phyloP scores from a whole-genome alignment of 2,329 filamentous ascomycete species.

The Beauveria rudraprayagi region DNA sequence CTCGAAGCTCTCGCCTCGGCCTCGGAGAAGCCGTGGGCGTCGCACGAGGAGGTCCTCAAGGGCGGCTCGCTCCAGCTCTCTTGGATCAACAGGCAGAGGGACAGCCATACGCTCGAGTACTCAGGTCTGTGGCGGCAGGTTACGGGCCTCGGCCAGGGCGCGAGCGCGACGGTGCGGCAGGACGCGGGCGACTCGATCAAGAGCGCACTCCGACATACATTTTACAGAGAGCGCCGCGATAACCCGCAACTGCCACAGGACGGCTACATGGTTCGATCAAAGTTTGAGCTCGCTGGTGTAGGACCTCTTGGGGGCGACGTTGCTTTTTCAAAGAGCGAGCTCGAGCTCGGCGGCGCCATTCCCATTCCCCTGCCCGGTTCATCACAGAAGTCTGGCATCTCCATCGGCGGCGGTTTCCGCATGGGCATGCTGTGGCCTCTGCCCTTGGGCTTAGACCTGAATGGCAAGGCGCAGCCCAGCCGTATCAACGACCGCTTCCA shows the following conservation, averaged over 20 bases:
- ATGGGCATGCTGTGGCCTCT: conserved; percentile 80
- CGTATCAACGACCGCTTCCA: conserved; percentile 92
- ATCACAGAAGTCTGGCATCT: conserved; percentile 65
- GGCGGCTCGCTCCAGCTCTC: conserved; percentile 69
- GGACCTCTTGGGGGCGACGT: conserved; percentile 82
- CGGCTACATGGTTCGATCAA: conserved; percentile 72
- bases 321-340: conserved; percentile 86
- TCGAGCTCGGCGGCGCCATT: conserved; percentile 70
- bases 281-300: conserved; percentile 78
- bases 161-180: conserved; percentile 71
- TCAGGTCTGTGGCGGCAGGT: conserved; percentile 80
- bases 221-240: conserved; percentile 72
- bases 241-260: conserved; percentile 74
- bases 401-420: conserved; percentile 73
- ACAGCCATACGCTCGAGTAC: conserved; percentile 73
- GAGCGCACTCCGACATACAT: conserved; percentile 75
- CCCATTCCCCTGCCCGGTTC: conserved; percentile 64
- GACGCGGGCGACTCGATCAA: conserved; percentile 91
- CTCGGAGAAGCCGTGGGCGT: conserved; percentile 86
- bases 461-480: conserved; percentile 53
- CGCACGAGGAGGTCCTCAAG: conserved; percentile 81
- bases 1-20: conserved; percentile 75
- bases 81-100: conserved; percentile 58
- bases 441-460: conserved; percentile 48
- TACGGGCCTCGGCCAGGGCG: conserved; percentile 65